phyloP scores from a whole-genome alignment of 2,329 filamentous ascomycete genomes.

The Plenodomus tracheiphilus region DNA sequence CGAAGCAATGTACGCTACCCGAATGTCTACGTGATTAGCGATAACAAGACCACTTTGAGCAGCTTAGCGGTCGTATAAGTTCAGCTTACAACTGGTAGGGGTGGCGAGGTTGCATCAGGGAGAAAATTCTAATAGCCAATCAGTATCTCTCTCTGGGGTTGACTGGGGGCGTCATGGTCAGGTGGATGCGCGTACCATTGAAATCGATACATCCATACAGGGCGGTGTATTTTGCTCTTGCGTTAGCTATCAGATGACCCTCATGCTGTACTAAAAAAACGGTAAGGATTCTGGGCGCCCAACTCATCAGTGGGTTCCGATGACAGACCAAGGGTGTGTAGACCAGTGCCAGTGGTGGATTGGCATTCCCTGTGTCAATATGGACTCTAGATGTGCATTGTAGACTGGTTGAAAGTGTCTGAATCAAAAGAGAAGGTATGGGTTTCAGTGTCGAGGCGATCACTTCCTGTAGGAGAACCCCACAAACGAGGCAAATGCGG shows the following conservation, averaged over 20 bases:
- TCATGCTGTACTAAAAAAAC: background rate
- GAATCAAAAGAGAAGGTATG: background rate
- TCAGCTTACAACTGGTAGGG: background rate
- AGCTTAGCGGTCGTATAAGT: background rate
- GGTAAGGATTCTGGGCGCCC: background rate
- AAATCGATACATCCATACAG: background rate
- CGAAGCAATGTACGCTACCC: background rate
- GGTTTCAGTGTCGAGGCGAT: background rate
- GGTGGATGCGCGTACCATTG: background rate
- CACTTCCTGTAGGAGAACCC: background rate
- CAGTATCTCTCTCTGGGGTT: background rate
- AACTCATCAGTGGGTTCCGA: background rate
- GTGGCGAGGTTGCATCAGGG: background rate
- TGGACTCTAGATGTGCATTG: background rate
- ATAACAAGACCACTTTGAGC: background rate
- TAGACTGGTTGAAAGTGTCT: background rate
- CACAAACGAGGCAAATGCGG: background rate
- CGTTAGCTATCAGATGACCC: background rate
- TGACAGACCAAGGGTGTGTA: background rate
- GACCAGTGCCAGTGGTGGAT: background rate
- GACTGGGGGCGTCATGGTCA: background rate
- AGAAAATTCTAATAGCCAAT: background rate
- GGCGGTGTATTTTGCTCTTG: background rate
- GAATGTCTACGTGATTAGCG: background rate
- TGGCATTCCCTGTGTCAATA: background rate